A percentile compares a stretch with the other conserved stretches of the same genome.
These are phyloP conservation scores for Amoeboaphelidium protococcarum DNA, from an alignment of 371 early-diverging fungal genomes.

Conservation along the genomic window DNA sequence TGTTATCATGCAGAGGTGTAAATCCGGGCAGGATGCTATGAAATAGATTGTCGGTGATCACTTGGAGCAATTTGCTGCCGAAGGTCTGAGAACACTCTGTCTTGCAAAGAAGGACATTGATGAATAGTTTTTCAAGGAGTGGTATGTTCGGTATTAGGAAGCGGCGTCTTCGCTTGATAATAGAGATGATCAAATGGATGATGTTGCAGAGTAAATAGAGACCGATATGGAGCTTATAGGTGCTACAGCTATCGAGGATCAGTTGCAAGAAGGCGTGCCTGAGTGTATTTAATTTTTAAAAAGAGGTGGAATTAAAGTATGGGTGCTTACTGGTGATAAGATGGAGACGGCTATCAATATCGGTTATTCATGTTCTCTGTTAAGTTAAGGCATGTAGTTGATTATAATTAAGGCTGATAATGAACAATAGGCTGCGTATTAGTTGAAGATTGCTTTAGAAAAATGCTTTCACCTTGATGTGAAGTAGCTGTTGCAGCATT, in stretches of 20 bases:
- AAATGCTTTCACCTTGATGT: slow-evolving; percentile 25
- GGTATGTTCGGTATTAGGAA: slow-evolving; percentile 8
- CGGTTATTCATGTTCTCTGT: slow-evolving; percentile 59
- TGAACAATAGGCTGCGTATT: neutral
- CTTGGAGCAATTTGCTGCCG: slow-evolving; percentile 60
- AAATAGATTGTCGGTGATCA: slow-evolving; percentile 12
- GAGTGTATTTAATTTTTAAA: slow-evolving; percentile 46
- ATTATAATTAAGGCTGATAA: slow-evolving; percentile 21
- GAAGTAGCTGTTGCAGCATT: slow-evolving; percentile 20
- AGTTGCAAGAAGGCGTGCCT: slow-evolving; percentile 63
- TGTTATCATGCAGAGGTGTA: slow-evolving; percentile 63
- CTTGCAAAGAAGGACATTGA: slow-evolving; percentile 41
- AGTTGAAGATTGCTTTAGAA: slow-evolving; percentile 20
- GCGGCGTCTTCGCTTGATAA: slow-evolving; percentile 29
- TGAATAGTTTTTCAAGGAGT: slow-evolving; percentile 27
- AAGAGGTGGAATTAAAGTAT: slow-evolving; percentile 69
- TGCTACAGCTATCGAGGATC: slow-evolving; percentile 75
- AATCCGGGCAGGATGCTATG: slow-evolving; percentile 3
- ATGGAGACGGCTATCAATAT: slow-evolving; percentile 93
- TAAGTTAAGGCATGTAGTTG: slow-evolving; percentile 17
- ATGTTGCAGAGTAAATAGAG: slow-evolving; percentile 40
- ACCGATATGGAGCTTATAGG: slow-evolving; percentile 41
- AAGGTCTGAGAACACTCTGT: slow-evolving; percentile 61
- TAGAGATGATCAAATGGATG: slow-evolving; percentile 40
- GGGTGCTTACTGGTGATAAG: slow-evolving; percentile 98